Evolutionary conservation across 768 basidiomycete genomes (phyloP).

Genomic region (Jaapia argillacea): DNA sequence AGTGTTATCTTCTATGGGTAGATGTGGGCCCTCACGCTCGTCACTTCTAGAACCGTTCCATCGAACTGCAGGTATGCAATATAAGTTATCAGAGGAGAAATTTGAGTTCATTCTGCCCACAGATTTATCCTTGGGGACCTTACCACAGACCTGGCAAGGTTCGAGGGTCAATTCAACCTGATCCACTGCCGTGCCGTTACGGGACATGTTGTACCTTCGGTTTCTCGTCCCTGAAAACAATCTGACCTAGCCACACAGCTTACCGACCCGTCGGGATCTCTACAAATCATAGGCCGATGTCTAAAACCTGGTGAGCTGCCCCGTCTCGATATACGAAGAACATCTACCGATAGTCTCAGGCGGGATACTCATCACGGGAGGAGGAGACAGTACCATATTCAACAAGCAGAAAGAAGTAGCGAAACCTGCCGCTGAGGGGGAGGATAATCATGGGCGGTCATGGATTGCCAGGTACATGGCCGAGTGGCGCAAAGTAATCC

Average conservation of each 20-base stretch:
- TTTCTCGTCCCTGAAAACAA: no score
- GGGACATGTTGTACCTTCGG: slow-evolving; percentile 17
- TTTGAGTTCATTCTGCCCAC: background rate
- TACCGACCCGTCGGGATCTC: no score
- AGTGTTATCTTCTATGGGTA: background rate
- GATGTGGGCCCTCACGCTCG: background rate
- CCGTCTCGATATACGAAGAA: no score
- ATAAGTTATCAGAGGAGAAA: no score
- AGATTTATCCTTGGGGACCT: slow-evolving; percentile 18
- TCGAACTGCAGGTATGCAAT: background rate
- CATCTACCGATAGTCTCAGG: no score
- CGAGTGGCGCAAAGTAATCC: slow-evolving; percentile 8
- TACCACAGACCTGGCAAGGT: slow-evolving; percentile 11
- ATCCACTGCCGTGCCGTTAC: slow-evolving; percentile 19
- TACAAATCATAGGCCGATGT: no score
- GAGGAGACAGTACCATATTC: slow-evolving; percentile 13
- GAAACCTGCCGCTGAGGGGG: slow-evolving; percentile 3
- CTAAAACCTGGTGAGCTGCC: slow-evolving; percentile 12
- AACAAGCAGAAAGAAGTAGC: slow-evolving; percentile 9
- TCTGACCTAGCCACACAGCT: no score
- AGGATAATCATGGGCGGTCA: slow-evolving; percentile 8
- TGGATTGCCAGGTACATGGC: slow-evolving; percentile 16
- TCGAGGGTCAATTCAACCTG: slow-evolving; percentile 13
- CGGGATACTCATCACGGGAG: slow-evolving; percentile 14
- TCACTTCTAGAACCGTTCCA: background rate